phyloP scores from a whole-genome alignment of 441 rosid genomes.

The Theobroma grandiflorum region DNA sequence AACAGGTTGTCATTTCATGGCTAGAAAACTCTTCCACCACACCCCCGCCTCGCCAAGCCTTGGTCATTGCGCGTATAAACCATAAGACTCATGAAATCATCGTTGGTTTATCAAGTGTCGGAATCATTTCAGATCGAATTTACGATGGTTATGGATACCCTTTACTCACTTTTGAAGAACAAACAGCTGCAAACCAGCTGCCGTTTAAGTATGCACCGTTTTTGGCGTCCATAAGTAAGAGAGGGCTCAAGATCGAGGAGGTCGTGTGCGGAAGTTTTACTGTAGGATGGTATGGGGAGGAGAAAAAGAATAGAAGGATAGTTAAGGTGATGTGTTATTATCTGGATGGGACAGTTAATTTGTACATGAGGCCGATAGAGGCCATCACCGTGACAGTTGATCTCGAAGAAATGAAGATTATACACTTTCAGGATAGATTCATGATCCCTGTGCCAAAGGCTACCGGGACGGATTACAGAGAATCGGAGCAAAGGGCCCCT shows the following conservation, averaged over 20 bases:
- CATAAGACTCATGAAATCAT: slow-evolving; percentile 30
- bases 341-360: slow-evolving; percentile 47
- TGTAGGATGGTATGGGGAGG: slow-evolving; percentile 41
- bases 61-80: slow-evolving; percentile 29
- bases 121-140: slow-evolving; percentile 8
- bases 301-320: slow-evolving; percentile 16
- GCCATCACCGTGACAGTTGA: slow-evolving; percentile 42
- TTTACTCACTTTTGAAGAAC: slow-evolving; percentile 31
- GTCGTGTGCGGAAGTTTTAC: slow-evolving; percentile 31
- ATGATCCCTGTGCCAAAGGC: slow-evolving; percentile 44
- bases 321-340: slow-evolving; percentile 45
- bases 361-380: slow-evolving; percentile 46
- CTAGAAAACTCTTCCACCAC: neutral
- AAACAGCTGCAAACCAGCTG: slow-evolving; percentile 20
- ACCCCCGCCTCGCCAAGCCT: slow-evolving; percentile 38
- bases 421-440: slow-evolving; percentile 36
- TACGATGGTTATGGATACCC: slow-evolving; percentile 38
- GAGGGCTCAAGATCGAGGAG: slow-evolving; percentile 37
- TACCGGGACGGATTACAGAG: slow-evolving; percentile 45
- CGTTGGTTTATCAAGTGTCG: slow-evolving; percentile 25
- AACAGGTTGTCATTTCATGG: slow-evolving; percentile 33
- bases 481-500: slow-evolving; percentile 30
- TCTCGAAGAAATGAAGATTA: slow-evolving; percentile 41
- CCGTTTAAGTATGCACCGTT: slow-evolving; percentile 32
- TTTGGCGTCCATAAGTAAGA: slow-evolving; percentile 22